Evolutionary conservation across 768 basidiomycete genomes (phyloP), one percentile per base, ranked within the genome.

Genomic region (Brasilioporus rufonigricans): DNA sequence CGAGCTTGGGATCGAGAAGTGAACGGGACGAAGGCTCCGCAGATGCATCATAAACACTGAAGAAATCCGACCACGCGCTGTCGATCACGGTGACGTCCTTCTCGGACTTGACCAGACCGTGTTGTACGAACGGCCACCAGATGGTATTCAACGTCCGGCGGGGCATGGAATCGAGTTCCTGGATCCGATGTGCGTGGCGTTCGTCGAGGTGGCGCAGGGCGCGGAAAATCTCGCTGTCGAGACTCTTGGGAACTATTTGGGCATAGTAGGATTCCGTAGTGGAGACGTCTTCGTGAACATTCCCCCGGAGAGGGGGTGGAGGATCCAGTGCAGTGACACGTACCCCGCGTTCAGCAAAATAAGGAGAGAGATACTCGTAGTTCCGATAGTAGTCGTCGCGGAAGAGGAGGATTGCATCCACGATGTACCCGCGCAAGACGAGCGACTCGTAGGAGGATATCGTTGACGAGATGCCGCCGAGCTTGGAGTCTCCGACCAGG

Each of bases 121-220:
- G 96, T 66, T 98, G 96, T 2, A 93, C 92, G 66, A 98, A 98
- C 0, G 96, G 96, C 93, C 94, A 98, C 96, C 96, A 98, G 43
- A 97, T 77, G 2, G 78, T 78, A 50, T 93, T 79, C 41, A 90
- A 74, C 1, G 93, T 86, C 35, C 94, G 81, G 11, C 75, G 74
- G 4, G 92, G 83, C 85, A 96, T 92, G 1, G 86, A 80, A 46
- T 85, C 80, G 9, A 98, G 80, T 40, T 89, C 83, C 12, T 77
- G 66, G n/a, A 97, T 69, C 7, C 96, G 80, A n/a, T 68, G 62
- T 0, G 65, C 57, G 69, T 98, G 95, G 33, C 79, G 74, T 10
- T 66, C 56, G 60, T 92, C 85, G 24, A 98, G 73, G 61, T 84
- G 77, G 5, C 75, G 69, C 3, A 91, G 69, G 4, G 85, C 71